phyloP scores from a whole-genome alignment of 2,329 filamentous ascomycete species.

The Helicocarpus griseus region DNA sequence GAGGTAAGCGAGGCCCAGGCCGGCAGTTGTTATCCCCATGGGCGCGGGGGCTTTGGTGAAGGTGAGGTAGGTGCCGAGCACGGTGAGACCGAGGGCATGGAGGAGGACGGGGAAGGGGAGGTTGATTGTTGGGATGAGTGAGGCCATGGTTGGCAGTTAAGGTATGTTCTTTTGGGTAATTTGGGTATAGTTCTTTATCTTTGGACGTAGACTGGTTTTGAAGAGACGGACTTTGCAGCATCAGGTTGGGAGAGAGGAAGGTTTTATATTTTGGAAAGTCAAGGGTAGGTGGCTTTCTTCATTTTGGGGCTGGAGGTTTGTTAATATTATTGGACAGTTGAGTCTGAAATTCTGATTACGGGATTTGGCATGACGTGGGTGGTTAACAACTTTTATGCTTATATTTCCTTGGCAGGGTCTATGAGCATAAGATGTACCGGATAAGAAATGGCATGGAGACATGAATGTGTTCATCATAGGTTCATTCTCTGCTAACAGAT shows the following conservation, averaged over 20 bases:
- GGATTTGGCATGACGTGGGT: no score
- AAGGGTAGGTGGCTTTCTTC: not conserved
- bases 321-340: no score
- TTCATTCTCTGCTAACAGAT: not conserved
- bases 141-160: not conserved
- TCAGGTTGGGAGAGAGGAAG: not conserved
- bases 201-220: not conserved
- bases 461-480: not conserved
- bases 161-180: not conserved
- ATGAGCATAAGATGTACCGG: not conserved
- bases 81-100: conserved; percentile 1
- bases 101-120: conserved; percentile 2
- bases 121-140: conserved; percentile 3
- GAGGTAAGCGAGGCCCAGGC: conserved; percentile 1
- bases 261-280: not conserved
- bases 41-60: not conserved
- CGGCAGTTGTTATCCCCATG: not conserved
- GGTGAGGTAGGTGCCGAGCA: not conserved
- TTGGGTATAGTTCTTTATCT: not conserved
- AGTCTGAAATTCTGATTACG: no score
- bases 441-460: not conserved
- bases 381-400: not conserved
- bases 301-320: not conserved
- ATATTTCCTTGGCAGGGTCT: not conserved
- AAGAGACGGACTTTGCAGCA: not conserved